Conservation (phyloP, 2,329 filamentous ascomycete species). For the Dendryphion nanum region DNA sequence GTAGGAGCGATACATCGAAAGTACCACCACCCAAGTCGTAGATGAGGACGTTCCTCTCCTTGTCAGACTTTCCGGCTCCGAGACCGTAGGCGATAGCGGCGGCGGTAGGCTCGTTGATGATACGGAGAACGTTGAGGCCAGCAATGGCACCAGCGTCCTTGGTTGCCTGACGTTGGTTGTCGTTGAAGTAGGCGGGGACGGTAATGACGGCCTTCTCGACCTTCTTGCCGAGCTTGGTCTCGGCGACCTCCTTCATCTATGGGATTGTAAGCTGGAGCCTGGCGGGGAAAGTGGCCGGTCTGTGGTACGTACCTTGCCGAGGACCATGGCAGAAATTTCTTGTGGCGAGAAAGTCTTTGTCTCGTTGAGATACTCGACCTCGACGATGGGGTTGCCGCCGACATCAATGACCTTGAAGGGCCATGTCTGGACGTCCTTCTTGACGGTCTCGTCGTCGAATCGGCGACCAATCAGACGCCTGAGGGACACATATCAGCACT, state of each 20-base stretch:
- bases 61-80: conserved; percentile 88
- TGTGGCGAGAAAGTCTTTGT: conserved; percentile 95
- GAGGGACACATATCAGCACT: conserved; percentile 33
- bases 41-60: conserved; percentile 98
- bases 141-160: conserved; percentile 94
- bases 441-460: conserved; percentile 92
- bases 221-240: conserved; percentile 97
- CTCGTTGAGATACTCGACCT: conserved; percentile 95
- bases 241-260: conserved; percentile 99
- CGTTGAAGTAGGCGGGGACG: conserved; percentile 99
- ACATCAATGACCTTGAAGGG: conserved; percentile 98
- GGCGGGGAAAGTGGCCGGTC: too few relatives aligned
- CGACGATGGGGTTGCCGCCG: conserved; percentile 81
- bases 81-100: conserved; percentile 98
- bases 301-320: conserved; percentile 72
- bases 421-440: conserved; percentile 99
- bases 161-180: conserved; percentile 99
- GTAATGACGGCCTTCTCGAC: conserved; percentile 99
- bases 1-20: conserved; percentile 98
- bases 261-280: conserved; percentile 14
- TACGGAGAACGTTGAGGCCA: conserved; percentile 90
- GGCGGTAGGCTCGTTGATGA: conserved; percentile 95
- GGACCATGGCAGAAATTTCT: conserved; percentile 98
- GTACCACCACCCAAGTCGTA: conserved; percentile 99
- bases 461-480: conserved; percentile 97